A percentile compares a stretch with the other conserved stretches of the same genome.
These are phyloP conservation scores for Ceriops decandra DNA, from an alignment of 345 rosid species.

Conservation along the genomic window DNA sequence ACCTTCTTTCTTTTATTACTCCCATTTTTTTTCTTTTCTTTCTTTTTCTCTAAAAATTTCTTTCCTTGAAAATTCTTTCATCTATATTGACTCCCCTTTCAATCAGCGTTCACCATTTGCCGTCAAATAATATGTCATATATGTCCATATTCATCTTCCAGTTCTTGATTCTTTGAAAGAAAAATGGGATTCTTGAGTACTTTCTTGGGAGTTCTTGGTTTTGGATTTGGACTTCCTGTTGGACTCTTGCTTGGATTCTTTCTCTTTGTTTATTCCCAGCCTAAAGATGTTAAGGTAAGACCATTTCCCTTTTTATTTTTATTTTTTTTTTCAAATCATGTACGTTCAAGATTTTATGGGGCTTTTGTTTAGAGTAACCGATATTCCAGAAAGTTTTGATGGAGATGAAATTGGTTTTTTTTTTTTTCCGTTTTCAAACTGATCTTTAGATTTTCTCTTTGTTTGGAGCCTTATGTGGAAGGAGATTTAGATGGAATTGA, in stretches of 20 bases:
- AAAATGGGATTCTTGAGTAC: slow-evolving; percentile 39
- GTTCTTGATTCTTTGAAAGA: slow-evolving; percentile 6
- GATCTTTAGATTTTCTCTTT: too few relatives aligned
- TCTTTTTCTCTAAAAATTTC: too few relatives aligned
- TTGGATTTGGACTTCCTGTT: slow-evolving; percentile 61
- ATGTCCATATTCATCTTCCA: not conserved
- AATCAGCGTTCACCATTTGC: too few relatives aligned
- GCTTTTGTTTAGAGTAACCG: too few relatives aligned
- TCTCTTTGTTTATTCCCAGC: slow-evolving; percentile 59
- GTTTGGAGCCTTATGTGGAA: too few relatives aligned
- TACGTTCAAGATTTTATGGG: too few relatives aligned
- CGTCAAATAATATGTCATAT: not conserved
- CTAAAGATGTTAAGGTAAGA: slow-evolving; percentile 50
- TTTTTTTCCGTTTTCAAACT: too few relatives aligned
- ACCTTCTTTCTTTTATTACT: too few relatives aligned
- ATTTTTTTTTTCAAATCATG: not conserved
- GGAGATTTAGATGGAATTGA: too few relatives aligned
- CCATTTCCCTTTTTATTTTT: not conserved
- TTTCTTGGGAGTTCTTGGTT: slow-evolving; percentile 60
- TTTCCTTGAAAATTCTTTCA: not conserved
- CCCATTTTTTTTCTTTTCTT: not conserved
- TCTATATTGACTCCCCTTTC: not conserved
- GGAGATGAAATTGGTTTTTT: too few relatives aligned
- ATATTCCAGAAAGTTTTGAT: too few relatives aligned
- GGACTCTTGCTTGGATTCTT: slow-evolving; percentile 71